A percentile compares a stretch with the other conserved stretches of the same genome.
Evolutionary conservation across 441 rosid genomes (phyloP).

Genomic region (Breynia disticha): DNA sequence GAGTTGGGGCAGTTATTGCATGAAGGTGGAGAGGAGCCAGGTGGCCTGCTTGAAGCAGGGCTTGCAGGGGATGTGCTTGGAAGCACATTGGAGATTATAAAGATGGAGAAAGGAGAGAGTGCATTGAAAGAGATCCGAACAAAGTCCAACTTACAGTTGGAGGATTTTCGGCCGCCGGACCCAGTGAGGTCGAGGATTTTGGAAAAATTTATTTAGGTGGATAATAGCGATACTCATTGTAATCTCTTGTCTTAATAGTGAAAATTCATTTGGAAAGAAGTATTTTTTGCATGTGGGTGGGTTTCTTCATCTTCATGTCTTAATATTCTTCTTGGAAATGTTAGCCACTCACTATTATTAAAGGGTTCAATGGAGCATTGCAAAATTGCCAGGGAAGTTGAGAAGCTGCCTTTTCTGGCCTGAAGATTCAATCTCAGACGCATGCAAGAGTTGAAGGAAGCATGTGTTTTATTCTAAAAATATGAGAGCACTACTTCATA

Average conservation of each 20-base stretch:
- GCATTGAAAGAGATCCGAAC: conserved; percentile 37
- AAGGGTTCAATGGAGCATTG: conserved; percentile 22
- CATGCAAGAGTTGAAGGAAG: too few species aligned
- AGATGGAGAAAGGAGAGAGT: conserved; percentile 53
- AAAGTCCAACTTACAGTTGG: conserved; percentile 57
- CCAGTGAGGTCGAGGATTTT: conserved; percentile 55
- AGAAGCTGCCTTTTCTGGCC: too few species aligned
- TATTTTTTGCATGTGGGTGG: conserved; percentile 19
- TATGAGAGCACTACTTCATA: too few species aligned
- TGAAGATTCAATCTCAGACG: too few species aligned
- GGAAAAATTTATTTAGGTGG: conserved; percentile 60
- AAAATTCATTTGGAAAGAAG: conserved; percentile 13
- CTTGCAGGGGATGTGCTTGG: conserved; percentile 86
- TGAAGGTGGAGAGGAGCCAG: conserved; percentile 70
- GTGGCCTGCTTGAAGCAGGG: conserved; percentile 47
- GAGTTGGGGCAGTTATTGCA: conserved; percentile 48
- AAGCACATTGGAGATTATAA: conserved; percentile 54
- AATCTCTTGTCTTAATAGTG: background rate
- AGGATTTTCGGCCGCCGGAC: conserved; percentile 64
- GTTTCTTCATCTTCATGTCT: conserved; percentile 8
- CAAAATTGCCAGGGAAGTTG: background rate
- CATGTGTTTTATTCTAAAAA: too few species aligned
- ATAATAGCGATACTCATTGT: conserved; percentile 30
- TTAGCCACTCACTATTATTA: conserved; percentile 19
- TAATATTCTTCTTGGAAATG: conserved; percentile 8